Conservation (phyloP, 2,329 filamentous ascomycete species). For the Pestalotiopsis sp. region DNA sequence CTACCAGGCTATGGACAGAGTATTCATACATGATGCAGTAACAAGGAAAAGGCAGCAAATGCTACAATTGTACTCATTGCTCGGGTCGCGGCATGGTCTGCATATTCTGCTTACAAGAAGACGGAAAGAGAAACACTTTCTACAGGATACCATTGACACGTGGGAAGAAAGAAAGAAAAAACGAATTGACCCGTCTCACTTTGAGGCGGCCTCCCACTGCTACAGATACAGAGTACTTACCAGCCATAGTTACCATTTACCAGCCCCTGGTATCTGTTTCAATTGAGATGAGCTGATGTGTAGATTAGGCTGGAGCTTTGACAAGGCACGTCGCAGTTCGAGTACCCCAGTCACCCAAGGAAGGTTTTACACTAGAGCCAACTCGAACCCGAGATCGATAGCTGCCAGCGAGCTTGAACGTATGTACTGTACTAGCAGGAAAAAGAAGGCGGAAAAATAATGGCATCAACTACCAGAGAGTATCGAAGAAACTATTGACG, state of each 20-base stretch:
- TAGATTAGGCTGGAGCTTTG: background rate
- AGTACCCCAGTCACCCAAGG: background rate
- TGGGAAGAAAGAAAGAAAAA: background rate
- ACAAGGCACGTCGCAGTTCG: background rate
- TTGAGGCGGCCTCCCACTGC: background rate
- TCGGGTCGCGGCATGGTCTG: background rate
- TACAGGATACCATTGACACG: background rate
- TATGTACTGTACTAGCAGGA: too few relatives aligned
- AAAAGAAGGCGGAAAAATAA: too few relatives aligned
- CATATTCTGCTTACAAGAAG: background rate
- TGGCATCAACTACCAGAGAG: too few relatives aligned
- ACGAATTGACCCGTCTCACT: background rate
- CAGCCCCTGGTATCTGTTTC: background rate
- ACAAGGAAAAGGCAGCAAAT: background rate
- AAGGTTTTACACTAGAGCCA: too few relatives aligned
- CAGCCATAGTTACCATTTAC: background rate
- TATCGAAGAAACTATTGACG: too few relatives aligned
- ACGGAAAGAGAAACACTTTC: background rate
- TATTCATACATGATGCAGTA: background rate
- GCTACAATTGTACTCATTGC: background rate
- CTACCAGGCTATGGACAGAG: too few relatives aligned
- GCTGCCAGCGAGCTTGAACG: too few relatives aligned
- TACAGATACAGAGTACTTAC: background rate
- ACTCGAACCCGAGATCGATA: too few relatives aligned
- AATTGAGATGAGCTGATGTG: conserved; percentile 11